Conservation (phyloP, 148 eudicot genomes). For the Dianthus caryophyllus region DNA sequence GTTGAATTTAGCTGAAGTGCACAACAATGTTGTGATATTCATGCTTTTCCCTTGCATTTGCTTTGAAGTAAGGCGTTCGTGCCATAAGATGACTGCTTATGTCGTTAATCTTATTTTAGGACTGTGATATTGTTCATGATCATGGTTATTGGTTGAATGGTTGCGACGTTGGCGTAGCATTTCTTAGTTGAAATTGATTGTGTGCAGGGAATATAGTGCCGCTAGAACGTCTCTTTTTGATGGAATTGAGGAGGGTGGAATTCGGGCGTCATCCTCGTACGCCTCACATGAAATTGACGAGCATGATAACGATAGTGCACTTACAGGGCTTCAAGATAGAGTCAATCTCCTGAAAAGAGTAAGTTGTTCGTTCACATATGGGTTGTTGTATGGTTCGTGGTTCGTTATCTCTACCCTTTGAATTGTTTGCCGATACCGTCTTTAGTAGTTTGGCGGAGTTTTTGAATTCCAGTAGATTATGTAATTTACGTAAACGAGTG, state of each 20-base stretch:
- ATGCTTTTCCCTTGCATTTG: too few relatives aligned
- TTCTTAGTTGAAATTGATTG: not conserved
- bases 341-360: constrained; percentile 86
- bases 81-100: too few relatives aligned
- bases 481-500: not conserved
- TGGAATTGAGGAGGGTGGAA: constrained; percentile 96
- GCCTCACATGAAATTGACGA: constrained; percentile 86
- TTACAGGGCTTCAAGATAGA: constrained; percentile 89
- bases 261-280: constrained; percentile 77
- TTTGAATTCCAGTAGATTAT: not conserved
- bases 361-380: constrained; percentile 23
- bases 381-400: not conserved
- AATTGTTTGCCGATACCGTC: not conserved
- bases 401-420: not conserved
- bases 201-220: constrained; percentile 57
- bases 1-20: too few relatives aligned
- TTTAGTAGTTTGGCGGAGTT: not conserved
- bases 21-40: too few relatives aligned
- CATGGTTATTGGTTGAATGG: not conserved
- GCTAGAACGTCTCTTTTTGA: constrained; percentile 65
- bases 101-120: too few relatives aligned
- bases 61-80: too few relatives aligned
- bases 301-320: constrained; percentile 73
- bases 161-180: too few relatives aligned
- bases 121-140: not conserved